Evolutionary conservation across 108 stramenopile species (phyloP).

Genomic region (Fragilariopsis cylindrus): DNA sequence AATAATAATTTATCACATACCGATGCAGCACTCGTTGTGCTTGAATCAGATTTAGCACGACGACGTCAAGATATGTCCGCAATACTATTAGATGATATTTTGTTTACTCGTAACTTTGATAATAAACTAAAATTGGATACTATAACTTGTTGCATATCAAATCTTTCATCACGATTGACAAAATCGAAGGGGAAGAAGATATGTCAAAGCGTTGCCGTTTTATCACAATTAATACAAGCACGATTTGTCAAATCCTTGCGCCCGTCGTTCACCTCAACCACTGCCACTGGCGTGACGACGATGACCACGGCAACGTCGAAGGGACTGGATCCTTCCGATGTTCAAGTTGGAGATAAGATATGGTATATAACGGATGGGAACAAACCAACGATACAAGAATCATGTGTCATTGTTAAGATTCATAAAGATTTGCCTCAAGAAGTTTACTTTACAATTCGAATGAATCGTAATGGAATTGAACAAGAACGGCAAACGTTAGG

Average conservation of each 20-base stretch:
- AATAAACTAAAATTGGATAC: background rate
- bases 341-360: slow-evolving; percentile 54
- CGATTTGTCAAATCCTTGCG: slow-evolving; percentile 16
- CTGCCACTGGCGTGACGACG: too few relatives aligned
- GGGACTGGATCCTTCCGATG: slow-evolving; percentile 6
- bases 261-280: background rate
- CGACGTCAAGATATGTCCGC: slow-evolving; percentile 17
- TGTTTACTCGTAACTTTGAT: background rate
- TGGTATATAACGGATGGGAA: slow-evolving; percentile 63
- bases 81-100: slow-evolving; percentile 10
- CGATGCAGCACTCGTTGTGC: background rate
- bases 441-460: slow-evolving; percentile 67
- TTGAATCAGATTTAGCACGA: slow-evolving; percentile 24
- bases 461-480: slow-evolving; percentile 25
- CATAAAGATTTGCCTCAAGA: slow-evolving; percentile 70
- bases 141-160: slow-evolving; percentile 9
- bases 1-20: background rate
- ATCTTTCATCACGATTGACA: slow-evolving; percentile 5
- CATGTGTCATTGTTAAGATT: slow-evolving; percentile 56
- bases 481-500: slow-evolving; percentile 73
- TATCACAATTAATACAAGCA: slow-evolving; percentile 25
- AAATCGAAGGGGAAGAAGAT: background rate
- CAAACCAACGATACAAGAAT: slow-evolving; percentile 40
- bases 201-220: slow-evolving; percentile 30
- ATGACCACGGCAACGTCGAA: background rate